Base-by-base conservation (phyloP, 164 flowering plant genomes). In the Santalum album region DNA sequence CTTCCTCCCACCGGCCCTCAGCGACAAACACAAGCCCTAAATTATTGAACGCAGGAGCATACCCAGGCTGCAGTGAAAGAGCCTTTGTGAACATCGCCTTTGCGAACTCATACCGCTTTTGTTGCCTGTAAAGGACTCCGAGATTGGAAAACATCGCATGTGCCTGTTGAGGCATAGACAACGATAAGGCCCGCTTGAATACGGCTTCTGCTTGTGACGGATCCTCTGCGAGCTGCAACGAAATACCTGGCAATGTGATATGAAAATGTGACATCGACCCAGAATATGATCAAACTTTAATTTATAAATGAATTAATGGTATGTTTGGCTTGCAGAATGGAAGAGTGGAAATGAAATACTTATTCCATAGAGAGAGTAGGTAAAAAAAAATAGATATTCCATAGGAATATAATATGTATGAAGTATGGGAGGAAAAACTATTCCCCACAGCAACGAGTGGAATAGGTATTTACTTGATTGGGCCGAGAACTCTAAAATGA, bases 41-140 rank as follows among this genome's bases (percentile, higher is more conserved):
- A 67, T 87, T 92, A 74, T 92, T 92, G 60, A 72, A 80, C n/a
- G 98, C 95, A 45, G 98, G 96, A 47, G 96, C 91, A 72, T 92
- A 89, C 19, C 91, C 98, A 29, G 96, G 96, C 35, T 60, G 73
- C 53, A 84, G 79, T 62, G 80, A 89, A 35, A 86, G 86, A 9
- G 94, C 72, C 65, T 87, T 89, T 5, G 77, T 65, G 44, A 89
- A 76, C 91, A 87, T 79, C 54, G 90, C 89, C 59, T 83, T 88
- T 43, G 96, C 94, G 15, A 54, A 68, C 25, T 79, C 82, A 55
- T 73, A 80, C 42, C 66, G 71, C 57, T 68, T 79, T 56, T 75
- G 81, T 70, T 82, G 92, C 21, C 95, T 59, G 57, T 83, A 84
- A 2, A 92, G 78, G 65, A 78, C 87, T 47, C 96, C 96, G 18